Percentiles rank a stretch among this genome's conserved stretches.
These are phyloP conservation scores for Paecilomyces formosus DNA, from an alignment of 2,329 filamentous ascomycete species.

Conservation along the genomic window DNA sequence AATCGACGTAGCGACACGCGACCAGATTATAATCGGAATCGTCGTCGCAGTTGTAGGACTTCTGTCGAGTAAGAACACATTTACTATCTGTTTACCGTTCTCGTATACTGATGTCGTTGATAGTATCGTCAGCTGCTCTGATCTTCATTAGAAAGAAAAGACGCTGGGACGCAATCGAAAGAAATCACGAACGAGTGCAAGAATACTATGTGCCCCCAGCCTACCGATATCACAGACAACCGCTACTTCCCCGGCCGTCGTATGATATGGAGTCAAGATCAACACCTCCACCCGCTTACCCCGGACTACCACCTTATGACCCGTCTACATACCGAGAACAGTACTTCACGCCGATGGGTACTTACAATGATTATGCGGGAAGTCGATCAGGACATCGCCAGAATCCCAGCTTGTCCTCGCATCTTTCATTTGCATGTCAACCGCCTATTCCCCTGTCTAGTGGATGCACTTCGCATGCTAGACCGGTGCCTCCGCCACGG, in stretches of 20 bases:
- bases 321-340: background rate
- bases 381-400: background rate
- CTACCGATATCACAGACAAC: background rate
- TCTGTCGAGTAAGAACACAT: slow-evolving; percentile 15
- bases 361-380: background rate
- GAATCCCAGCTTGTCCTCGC: background rate
- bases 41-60: slow-evolving; percentile 19
- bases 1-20: slow-evolving; percentile 4
- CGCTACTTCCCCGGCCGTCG: background rate
- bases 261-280: background rate
- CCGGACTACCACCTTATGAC: background rate
- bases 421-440: background rate
- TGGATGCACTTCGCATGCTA: background rate
- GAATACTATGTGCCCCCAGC: background rate
- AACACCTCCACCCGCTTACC: background rate
- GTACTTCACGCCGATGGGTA: background rate
- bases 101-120: background rate
- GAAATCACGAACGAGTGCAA: background rate
- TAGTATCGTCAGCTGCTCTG: slow-evolving; percentile 10
- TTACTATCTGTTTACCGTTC: background rate
- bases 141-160: background rate
- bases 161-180: background rate
- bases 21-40: slow-evolving; percentile 19
- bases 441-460: background rate
- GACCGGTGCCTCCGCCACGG: background rate